Base-by-base conservation (phyloP, 805 yeast genomes). In the Kodamaea neixiangensis region DNA sequence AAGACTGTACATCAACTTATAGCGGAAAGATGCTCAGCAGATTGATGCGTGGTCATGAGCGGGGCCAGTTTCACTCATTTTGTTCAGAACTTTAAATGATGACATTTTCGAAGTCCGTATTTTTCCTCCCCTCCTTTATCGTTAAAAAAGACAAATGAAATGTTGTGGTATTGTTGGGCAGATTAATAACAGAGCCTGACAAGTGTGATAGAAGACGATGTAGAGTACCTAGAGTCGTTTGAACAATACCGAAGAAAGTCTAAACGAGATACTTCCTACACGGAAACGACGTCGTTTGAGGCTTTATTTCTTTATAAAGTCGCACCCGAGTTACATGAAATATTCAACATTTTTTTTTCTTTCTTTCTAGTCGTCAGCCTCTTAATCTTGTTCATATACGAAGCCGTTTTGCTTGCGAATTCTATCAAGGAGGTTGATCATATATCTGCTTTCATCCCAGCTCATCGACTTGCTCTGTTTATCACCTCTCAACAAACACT, bases 361-460 rank as follows among this genome's bases (percentile, higher is more conserved):
- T 3, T 9, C 9, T 6, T 13, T 13, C 7, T 14, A 5, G 15
- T 21, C 7, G 5, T 7, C 13, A n/a, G 22, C 10, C 20, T 47
- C 48, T 14, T 60, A 18, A 39, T 73, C 78, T 46, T 65, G 76
- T 2, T 80, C 77, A 54, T 77, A 81, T 21, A 56, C 64, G 43
- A 82, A 68, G 5, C 73, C 78, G 52, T 67, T 68, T 47, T 78
- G 73, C 43, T 60, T 52, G 53, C 86, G 68, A 34, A 76, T 66
- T 48, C 61, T 55, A 58, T 82, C 86, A 77, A 81, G 67, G n/a
- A 72, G 60, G 17, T 62, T 67, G 78, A 79, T 74, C 37, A 80
- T 75, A 45, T 72, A 59, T 35, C 77, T 55, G 29, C 80, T 71
- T 63, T 82, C 86, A 4, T 60, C 71, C 60, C 68, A 70, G 2